Base-by-base conservation (phyloP, 1,139 yeast species). In the Scheffersomyces quercinus region DNA sequence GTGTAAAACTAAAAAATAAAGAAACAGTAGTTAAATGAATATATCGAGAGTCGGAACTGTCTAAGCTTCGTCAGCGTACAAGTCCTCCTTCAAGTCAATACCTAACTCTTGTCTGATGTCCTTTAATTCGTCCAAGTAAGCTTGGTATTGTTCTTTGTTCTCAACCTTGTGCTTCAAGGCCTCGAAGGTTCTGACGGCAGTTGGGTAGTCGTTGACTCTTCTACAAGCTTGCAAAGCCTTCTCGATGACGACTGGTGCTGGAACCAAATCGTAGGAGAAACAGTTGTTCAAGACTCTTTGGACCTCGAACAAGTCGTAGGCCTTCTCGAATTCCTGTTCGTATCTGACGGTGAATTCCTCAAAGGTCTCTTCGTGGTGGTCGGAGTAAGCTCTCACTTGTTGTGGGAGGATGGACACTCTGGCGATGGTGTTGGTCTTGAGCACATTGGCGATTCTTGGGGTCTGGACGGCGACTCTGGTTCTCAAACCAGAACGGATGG, bases 191-290 rank as follows among this genome's bases (percentile, higher is more conserved):
- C 99, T 88, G 58, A 91, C 95, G 47, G 99, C 99, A 51, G 98
- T 91, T 51, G 99, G 97, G 76, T 88, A 88, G 76, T 93, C 99
- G 72, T 95, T 90, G 56, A 93, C 98, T 76, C 99, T 88, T 83
- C 99, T 90, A 63, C 98, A 93, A 43, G 99, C 99, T 75, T 88
- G 85, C 67, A 93, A 82, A 42, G 99, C 99, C 76, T 88, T 88
- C 74, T 89, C 97, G 64, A 93, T 81, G 52, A 93, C 98, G 49
- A 87, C 83, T 55, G 99, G 99, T 32, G 99, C 95, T 55, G 99
- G 99, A 46, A 93, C 99, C 71, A 95, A 83, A 75, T 93, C 99
- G 78, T 93, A 93, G 15, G 98, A 88, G 77, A 93, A 93, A 71
- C 95, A 90, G 79, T 93, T 95, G 83, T 95, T 93, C 67, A 95